Evolutionary conservation across 345 rosid species (phyloP).

Genomic region (Eucalyptus shirleyi): DNA sequence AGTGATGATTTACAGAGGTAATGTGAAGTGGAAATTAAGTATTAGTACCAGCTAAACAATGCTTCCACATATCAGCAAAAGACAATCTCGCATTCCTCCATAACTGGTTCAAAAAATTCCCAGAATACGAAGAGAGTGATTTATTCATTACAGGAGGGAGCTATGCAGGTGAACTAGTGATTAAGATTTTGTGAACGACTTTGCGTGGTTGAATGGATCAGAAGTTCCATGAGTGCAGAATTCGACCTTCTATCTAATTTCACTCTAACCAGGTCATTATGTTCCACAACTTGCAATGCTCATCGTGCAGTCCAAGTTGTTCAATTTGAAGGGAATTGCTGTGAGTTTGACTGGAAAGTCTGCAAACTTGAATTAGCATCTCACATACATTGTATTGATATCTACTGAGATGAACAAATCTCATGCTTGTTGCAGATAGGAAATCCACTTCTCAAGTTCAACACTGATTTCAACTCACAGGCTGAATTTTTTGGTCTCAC

Average conservation of each 20-base stretch:
- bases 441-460: constrained; percentile 28
- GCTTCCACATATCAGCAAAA: background rate
- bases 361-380: background rate
- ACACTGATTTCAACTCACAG: constrained; percentile 13
- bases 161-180: background rate
- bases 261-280: constrained; percentile 22
- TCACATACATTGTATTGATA: background rate
- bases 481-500: constrained; percentile 35
- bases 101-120: constrained; percentile 16
- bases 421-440: constrained; percentile 18
- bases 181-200: background rate
- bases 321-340: constrained; percentile 32
- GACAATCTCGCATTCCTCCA: constrained; percentile 20
- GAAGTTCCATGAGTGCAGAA: background rate
- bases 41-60: background rate
- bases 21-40: background rate
- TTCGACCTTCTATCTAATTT: background rate
- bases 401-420: background rate
- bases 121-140: constrained; percentile 15
- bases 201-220: background rate
- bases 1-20: background rate
- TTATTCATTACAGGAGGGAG: constrained; percentile 34
- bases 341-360: constrained; percentile 1
- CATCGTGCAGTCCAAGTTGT: constrained; percentile 8
- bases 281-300: constrained; percentile 40